Evolutionary conservation across 2,329 filamentous ascomycete genomes (phyloP).

Genomic region (Rhynchosporium agropyri): DNA sequence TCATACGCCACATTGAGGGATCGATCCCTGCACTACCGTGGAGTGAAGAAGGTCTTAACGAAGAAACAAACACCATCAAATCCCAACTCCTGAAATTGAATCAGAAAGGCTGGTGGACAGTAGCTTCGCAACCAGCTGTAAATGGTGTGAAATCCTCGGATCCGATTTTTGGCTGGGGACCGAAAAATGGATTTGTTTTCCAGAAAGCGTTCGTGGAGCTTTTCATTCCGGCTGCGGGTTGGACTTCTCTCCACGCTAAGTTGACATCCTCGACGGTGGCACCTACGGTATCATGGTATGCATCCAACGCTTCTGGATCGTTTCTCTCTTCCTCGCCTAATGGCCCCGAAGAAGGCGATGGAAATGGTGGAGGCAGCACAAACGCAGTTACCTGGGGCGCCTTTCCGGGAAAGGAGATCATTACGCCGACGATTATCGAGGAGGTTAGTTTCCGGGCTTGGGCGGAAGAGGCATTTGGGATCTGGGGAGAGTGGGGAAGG

Average conservation of each 20-base stretch:
- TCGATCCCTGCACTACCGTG: constrained; percentile 83
- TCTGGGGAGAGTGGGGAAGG: constrained; percentile 91
- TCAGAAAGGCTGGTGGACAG: constrained; percentile 87
- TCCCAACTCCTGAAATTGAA: constrained; percentile 76
- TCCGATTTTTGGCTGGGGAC: constrained; percentile 88
- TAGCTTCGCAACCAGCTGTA: constrained; percentile 92
- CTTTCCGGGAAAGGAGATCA: constrained; percentile 93
- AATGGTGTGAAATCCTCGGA: constrained; percentile 81
- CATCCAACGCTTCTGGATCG: constrained; percentile 75
- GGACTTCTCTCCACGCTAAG: constrained; percentile 64
- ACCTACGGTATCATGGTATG: constrained; percentile 82
- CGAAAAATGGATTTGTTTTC: constrained; percentile 89
- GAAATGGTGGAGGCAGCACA: constrained; percentile 60
- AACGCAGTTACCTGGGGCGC: constrained; percentile 98
- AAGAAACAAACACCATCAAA: constrained; percentile 83
- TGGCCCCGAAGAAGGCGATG: constrained; percentile 26
- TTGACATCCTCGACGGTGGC: constrained; percentile 60
- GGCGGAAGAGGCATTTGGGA: constrained; percentile 93
- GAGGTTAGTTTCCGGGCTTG: constrained; percentile 92
- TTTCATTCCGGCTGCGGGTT: constrained; percentile 78
- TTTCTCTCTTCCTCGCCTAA: constrained; percentile 66
- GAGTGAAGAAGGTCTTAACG: constrained; percentile 85
- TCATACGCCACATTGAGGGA: constrained; percentile 79
- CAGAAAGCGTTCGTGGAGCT: constrained; percentile 98
- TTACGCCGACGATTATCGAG: constrained; percentile 95